Base-by-base conservation (phyloP, 257 asterid genomes). In the Eustoma russellianum region DNA sequence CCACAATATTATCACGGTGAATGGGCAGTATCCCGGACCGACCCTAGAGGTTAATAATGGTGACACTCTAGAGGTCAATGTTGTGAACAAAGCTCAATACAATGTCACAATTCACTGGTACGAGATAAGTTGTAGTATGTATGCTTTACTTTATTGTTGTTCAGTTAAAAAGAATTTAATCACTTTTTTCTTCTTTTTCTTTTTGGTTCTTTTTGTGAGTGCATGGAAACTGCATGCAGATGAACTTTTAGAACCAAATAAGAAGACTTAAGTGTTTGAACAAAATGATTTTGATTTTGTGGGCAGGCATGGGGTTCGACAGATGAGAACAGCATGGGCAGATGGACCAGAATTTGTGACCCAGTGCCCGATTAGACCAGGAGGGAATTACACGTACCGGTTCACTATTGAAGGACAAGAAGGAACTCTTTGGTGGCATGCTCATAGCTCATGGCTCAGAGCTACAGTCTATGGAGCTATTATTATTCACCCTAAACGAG, bases 341-440 rank as follows among this genome's bases (percentile, higher is more conserved):
- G 97, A 88, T 60, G 97, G 97, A 41, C 97, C 97, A 0, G 95
- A 83, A 38, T 88, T 85, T 46, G 63, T 88, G 54, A 88, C 95
- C 14, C 97, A 88, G 52, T 88, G 97, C 67, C 97, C 97, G 0
- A 80, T 88, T 14, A 71, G 83, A 66, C 95, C 97, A 0, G 97
- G 94, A 47, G 69, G 58, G 18, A 88, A 86, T 52, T 88, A 85
- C 64, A 88, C 86, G 0, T 88, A 88, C 64, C 68, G 94, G 5
- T 88, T 88, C 61, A 80, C 87, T 0, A 85, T 88, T 35, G 75
- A 79, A 70, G 97, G 86, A n/a, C 97, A 88, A 33, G 94, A 82
- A 75, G 97, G 97, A 24, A 88, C 97, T 1, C 81, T 88, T 0
- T 88, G 97, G 97, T 88, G 97, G 97, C 97, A 88, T 52, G 97